Evolutionary conservation across 768 basidiomycete species (phyloP).

Genomic region (Mycena belliarum): DNA sequence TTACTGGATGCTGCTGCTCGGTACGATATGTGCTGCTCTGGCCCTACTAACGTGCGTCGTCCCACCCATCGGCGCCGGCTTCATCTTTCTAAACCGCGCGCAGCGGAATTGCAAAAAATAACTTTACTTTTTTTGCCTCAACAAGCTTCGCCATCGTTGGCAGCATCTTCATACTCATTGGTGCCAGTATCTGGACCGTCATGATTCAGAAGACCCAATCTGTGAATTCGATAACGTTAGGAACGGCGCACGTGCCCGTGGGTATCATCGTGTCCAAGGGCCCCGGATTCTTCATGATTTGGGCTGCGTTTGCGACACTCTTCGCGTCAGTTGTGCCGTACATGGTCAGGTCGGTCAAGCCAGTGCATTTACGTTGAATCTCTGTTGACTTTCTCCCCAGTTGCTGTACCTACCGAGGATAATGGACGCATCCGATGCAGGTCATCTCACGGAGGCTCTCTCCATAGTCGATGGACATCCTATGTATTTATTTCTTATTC

Average conservation of each 20-base stretch:
- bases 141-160: slow-evolving; percentile 61
- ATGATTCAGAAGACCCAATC: slow-evolving; percentile 63
- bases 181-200: slow-evolving; percentile 76
- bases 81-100: slow-evolving; percentile 13
- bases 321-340: slow-evolving; percentile 70
- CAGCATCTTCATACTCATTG: slow-evolving; percentile 64
- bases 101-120: slow-evolving; percentile 70
- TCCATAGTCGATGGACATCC: not conserved
- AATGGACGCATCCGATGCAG: slow-evolving; percentile 20
- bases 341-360: slow-evolving; percentile 63
- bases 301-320: slow-evolving; percentile 75
- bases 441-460: slow-evolving; percentile 8
- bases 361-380: not conserved
- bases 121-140: slow-evolving; percentile 67
- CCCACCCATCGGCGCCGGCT: not conserved
- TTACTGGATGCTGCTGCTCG: slow-evolving; percentile 75
- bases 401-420: slow-evolving; percentile 82
- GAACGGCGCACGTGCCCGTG: slow-evolving; percentile 40
- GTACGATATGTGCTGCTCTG: slow-evolving; percentile 64
- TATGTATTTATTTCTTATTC: slow-evolving; percentile 21
- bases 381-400: slow-evolving; percentile 36
- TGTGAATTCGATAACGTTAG: slow-evolving; percentile 55
- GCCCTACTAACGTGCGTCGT: slow-evolving; percentile 65
- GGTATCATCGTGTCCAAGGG: slow-evolving; percentile 69
- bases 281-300: slow-evolving; percentile 62